These are phyloP conservation scores for Monosporascus sp. DNA, from an alignment of 2,329 filamentous ascomycete genomes.

Conservation along the genomic window DNA sequence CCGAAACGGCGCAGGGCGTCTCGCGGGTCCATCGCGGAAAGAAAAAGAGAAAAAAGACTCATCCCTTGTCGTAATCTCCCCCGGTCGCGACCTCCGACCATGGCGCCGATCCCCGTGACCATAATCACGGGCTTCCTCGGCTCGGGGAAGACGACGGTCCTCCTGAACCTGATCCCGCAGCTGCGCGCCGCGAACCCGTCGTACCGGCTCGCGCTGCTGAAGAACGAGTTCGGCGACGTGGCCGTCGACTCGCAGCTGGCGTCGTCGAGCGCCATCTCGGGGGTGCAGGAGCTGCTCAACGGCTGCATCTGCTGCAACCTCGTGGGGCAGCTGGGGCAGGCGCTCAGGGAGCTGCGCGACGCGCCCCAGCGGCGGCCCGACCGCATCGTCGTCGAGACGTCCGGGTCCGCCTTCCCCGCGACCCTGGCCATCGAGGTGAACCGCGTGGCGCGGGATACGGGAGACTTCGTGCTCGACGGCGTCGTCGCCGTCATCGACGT, in stretches of 20 bases:
- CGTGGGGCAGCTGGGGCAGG: constrained; percentile 81
- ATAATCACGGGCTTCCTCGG: constrained; percentile 96
- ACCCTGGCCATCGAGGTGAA: constrained; percentile 90
- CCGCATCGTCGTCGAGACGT: constrained; percentile 91
- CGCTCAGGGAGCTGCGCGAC: constrained; percentile 67
- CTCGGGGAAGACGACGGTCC: constrained; percentile 92
- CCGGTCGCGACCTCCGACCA: constrained; percentile 22
- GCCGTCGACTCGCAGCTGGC: constrained; percentile 92
- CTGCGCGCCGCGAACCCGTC: constrained; percentile 63
- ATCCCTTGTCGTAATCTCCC: constrained; percentile 3
- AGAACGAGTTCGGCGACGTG: constrained; percentile 96
- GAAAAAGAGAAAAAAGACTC: background rate
- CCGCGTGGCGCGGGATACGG: constrained; percentile 64
- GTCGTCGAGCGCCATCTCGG: constrained; percentile 73
- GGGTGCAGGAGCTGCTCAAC: constrained; percentile 88
- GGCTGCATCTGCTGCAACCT: constrained; percentile 99
- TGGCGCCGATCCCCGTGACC: constrained; percentile 78
- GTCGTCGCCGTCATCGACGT: constrained; percentile 88
- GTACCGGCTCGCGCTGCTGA: constrained; percentile 90
- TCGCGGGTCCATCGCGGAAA: background rate
- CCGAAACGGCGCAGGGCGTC: background rate
- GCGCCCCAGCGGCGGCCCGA: constrained; percentile 56
- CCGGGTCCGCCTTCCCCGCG: constrained; percentile 79
- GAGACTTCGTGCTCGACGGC: constrained; percentile 72
- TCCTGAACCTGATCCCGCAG: constrained; percentile 90